Conservation (phyloP, 1,139 yeast species). For the Taphrina pruni region DNA sequence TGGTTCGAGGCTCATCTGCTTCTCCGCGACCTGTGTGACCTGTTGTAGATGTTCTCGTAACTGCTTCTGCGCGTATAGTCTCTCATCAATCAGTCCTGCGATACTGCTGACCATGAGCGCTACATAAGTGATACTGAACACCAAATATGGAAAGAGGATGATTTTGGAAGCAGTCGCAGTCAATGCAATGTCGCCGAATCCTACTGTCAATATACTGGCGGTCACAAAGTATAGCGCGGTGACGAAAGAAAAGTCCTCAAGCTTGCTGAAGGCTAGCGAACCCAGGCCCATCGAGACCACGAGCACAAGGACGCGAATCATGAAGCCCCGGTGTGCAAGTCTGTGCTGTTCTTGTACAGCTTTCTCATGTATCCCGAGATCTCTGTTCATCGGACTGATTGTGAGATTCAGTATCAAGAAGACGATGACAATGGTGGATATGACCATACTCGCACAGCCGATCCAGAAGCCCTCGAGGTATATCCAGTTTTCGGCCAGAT, state of each 20-base stretch:
- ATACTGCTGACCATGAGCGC: constrained; percentile 19
- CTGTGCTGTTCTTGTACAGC: constrained; percentile 19
- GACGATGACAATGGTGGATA: constrained; percentile 19
- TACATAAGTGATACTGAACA: constrained; percentile 24
- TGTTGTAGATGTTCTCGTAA: constrained; percentile 19
- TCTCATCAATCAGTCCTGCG: constrained; percentile 21
- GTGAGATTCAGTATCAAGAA: constrained; percentile 14
- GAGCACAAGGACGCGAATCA: constrained; percentile 69
- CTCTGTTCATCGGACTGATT: constrained; percentile 2
- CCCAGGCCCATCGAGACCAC: constrained; percentile 76
- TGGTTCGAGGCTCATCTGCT: background rate
- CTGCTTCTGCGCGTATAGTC: constrained; percentile 20
- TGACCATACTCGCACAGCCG: constrained; percentile 29
- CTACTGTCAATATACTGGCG: constrained; percentile 76
- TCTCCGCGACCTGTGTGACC: constrained; percentile 5
- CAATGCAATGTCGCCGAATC: constrained; percentile 77
- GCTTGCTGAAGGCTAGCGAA: constrained; percentile 60
- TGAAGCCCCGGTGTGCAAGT: constrained; percentile 69
- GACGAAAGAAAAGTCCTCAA: constrained; percentile 60
- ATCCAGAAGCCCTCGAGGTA: constrained; percentile 29
- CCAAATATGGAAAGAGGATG: constrained; percentile 24
- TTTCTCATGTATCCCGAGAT: constrained; percentile 18
- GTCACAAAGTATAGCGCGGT: constrained; percentile 71
- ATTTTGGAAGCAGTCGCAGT: constrained; percentile 20
- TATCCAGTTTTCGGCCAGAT: constrained; percentile 14